Evolutionary conservation across 1,284 basidiomycete species (phyloP), one percentile per base, ranked within the genome.

Genomic region (Stygiomarasmius scandens): DNA sequence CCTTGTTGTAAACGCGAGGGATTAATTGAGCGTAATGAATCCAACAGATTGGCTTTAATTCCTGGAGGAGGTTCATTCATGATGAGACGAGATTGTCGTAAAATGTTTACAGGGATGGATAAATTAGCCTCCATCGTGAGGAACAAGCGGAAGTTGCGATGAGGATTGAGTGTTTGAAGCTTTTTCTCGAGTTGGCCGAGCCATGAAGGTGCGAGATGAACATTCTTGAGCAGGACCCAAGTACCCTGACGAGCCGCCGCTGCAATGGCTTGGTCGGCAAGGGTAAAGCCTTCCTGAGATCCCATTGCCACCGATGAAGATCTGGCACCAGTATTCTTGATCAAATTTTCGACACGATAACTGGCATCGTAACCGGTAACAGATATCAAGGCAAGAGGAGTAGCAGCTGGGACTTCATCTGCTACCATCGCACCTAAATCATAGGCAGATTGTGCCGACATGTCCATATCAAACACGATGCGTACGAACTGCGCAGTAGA

Each of bases 31-130:
- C 87, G 83, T n/a, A 98, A 77, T 1, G 93, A 95, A 71, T 98
- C 95, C 43, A 96, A 80, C 8, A 98, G 79, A 70, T 96, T 98
- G 50, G 96, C 96, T 66, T 95, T 95, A 70, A 98, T 86, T 61
- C 96, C 96, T 29, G 95, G 95, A 52, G 95, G 92, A 43, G 96
- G 95, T 69, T 98, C 96, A 71, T 97, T 97, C 95, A 98, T 98
- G 69, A 98, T 84, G 64, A 97, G 87, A 43, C 95, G 87, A 20
- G 95, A 97, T 73, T 95, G 95, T 16, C 95, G 90, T 16, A 98
- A 83, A 61, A 98, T 95, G 71, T 96, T 98, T 67, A 96, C 93
- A 3, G 96, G 94, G 56, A 98, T 96, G 34, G 88, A 84, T 25
- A 88, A 89, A 69, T 93, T 96, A 20, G 93, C 92, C 75, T 98